Evolutionary conservation across 345 rosid genomes (phyloP).

Genomic region (Angophora floribunda): DNA sequence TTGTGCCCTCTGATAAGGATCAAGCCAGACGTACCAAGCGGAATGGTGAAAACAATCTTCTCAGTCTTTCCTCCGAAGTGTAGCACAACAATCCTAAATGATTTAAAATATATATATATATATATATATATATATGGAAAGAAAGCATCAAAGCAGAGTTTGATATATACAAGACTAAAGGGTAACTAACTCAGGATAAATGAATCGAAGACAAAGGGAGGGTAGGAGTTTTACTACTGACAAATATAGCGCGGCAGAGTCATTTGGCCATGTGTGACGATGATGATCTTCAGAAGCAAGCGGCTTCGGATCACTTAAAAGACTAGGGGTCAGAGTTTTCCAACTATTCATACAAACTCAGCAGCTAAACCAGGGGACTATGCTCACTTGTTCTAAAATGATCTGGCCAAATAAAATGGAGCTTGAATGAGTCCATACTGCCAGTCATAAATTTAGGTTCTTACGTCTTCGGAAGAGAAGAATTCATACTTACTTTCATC

Average conservation of each 20-base stretch:
- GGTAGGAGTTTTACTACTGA: slow-evolving; percentile 15
- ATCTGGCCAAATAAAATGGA: not conserved
- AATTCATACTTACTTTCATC: not conserved
- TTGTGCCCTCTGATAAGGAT: not conserved
- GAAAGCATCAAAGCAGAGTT: not conserved
- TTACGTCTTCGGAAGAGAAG: not conserved
- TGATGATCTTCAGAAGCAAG: not conserved
- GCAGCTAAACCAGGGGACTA: not conserved
- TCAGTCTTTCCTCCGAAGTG: slow-evolving; percentile 11
- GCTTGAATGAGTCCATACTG: not conserved
- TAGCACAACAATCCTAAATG: slow-evolving; percentile 21
- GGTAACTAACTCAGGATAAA: not conserved
- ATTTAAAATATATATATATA: too few relatives aligned
- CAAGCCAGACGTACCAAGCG: slow-evolving; percentile 13
- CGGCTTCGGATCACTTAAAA: not conserved
- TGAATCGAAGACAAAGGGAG: not conserved
- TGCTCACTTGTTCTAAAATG: not conserved
- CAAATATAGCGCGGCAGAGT: slow-evolving; percentile 26
- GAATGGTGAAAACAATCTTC: slow-evolving; percentile 25
- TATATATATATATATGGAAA: too few relatives aligned
- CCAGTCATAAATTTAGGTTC: not conserved
- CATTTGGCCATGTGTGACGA: slow-evolving; percentile 20
- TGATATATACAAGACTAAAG: not conserved
- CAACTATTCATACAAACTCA: not conserved
- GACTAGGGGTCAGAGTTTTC: not conserved